phyloP scores from a whole-genome alignment of 179 eudicot genomes.

The Gypsophila paniculata region DNA sequence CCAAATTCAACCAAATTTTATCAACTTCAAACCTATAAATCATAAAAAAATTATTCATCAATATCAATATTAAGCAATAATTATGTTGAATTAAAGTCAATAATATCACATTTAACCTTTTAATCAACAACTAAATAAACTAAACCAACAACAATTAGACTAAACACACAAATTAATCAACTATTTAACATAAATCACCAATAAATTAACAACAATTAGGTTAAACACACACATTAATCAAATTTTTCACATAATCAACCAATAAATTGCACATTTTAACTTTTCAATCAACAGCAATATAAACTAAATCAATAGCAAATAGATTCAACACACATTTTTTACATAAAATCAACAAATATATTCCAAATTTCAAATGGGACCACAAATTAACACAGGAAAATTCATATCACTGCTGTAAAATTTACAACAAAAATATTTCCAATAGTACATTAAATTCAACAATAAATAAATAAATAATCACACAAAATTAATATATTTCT shows the following conservation, averaged over 20 bases:
- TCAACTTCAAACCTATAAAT: slow-evolving; percentile 10
- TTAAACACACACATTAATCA: too few species aligned
- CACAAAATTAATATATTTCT: background rate
- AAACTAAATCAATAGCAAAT: background rate
- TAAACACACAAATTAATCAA: too few species aligned
- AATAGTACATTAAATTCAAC: background rate
- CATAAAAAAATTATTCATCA: background rate
- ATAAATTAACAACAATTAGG: too few species aligned
- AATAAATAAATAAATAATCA: background rate
- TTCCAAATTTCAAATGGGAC: background rate
- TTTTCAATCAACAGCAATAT: slow-evolving; percentile 14
- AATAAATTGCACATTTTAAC: background rate
- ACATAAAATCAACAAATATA: background rate
- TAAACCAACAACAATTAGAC: too few species aligned
- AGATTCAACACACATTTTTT: background rate
- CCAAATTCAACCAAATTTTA: slow-evolving; percentile 18
- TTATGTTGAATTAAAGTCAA: background rate
- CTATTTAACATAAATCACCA: too few species aligned
- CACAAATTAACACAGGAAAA: slow-evolving; percentile 2
- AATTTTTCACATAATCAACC: too few species aligned
- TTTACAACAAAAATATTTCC: slow-evolving; percentile 3
- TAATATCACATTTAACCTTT: too few species aligned
- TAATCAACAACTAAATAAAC: too few species aligned
- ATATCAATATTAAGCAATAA: slow-evolving; percentile 10
- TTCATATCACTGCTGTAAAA: background rate